Percentiles rank a stretch among this genome's conserved stretches.
Conservation (phyloP, 2,329 filamentous ascomycete species). For the Verticillium albo-atrum region DNA sequence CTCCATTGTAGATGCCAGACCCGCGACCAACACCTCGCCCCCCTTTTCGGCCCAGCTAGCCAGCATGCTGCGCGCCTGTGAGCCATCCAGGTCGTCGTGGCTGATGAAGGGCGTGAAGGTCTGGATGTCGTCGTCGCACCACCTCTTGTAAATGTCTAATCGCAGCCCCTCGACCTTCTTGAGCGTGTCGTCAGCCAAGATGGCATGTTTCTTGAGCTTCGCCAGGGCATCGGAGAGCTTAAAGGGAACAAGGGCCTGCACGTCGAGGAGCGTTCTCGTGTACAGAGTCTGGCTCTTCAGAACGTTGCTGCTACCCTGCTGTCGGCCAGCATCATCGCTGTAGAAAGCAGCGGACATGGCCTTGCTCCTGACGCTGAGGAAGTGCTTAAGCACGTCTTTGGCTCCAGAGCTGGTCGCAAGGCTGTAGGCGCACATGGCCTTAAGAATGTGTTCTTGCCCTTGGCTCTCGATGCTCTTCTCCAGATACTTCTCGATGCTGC, state of each 20-base stretch:
- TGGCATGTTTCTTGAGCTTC: slow-evolving; percentile 62
- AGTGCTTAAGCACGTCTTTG: slow-evolving; percentile 73
- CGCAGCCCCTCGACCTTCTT: slow-evolving; percentile 64
- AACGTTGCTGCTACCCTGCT: slow-evolving; percentile 38
- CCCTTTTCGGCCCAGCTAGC: slow-evolving; percentile 60
- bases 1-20: slow-evolving; percentile 56
- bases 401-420: slow-evolving; percentile 76
- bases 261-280: slow-evolving; percentile 70
- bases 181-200: slow-evolving; percentile 69
- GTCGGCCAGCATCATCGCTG: slow-evolving; percentile 23
- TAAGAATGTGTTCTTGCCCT: slow-evolving; percentile 53
- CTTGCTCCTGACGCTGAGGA: slow-evolving; percentile 67
- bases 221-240: slow-evolving; percentile 66
- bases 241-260: slow-evolving; percentile 70
- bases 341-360: slow-evolving; percentile 63
- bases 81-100: slow-evolving; percentile 67
- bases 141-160: slow-evolving; percentile 71
- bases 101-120: slow-evolving; percentile 86
- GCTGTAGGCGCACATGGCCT: slow-evolving; percentile 77
- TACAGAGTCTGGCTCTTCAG: slow-evolving; percentile 67
- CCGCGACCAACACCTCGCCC: slow-evolving; percentile 55
- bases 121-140: slow-evolving; percentile 78
- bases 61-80: slow-evolving; percentile 56
- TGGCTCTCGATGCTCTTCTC: slow-evolving; percentile 52
- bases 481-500: slow-evolving; percentile 66